These are phyloP conservation scores for Panicum miliaceum DNA, from an alignment of 176 grass and related monocot genomes.

Conservation along the genomic window DNA sequence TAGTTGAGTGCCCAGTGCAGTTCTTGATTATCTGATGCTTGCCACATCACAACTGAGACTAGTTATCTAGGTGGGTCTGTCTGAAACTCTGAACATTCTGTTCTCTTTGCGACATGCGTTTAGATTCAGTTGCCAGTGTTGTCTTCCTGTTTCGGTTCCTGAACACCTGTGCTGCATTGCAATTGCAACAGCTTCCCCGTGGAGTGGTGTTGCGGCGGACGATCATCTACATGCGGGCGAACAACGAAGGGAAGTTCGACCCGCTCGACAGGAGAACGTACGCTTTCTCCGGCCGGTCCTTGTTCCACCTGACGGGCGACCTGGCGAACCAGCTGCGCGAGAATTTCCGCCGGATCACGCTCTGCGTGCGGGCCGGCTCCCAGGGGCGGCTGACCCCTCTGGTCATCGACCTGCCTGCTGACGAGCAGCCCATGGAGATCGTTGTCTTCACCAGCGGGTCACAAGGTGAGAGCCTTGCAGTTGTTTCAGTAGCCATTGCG, in stretches of 20 bases:
- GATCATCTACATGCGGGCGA: neutral
- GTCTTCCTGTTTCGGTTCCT: neutral
- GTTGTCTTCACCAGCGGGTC: neutral
- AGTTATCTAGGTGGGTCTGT: too few species aligned
- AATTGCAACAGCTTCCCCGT: neutral
- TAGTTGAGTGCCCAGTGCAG: neutral
- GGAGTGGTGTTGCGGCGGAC: neutral
- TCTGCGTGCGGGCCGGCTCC: constrained; percentile 25
- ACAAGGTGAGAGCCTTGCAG: neutral
- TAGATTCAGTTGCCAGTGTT: neutral
- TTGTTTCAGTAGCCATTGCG: neutral
- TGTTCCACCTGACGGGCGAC: neutral
- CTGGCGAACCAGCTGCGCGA: neutral
- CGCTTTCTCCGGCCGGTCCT: neutral
- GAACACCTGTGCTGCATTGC: neutral
- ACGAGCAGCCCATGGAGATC: neutral
- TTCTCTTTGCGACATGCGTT: neutral
- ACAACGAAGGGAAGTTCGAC: neutral
- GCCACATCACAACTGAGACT: too few species aligned
- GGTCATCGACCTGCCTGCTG: constrained; percentile 10
- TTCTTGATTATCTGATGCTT: too few species aligned
- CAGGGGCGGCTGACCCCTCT: constrained; percentile 31
- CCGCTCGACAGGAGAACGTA: neutral
- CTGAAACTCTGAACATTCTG: neutral
- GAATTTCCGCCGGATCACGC: neutral